A percentile compares a stretch with the other conserved stretches of the same genome.
Evolutionary conservation across 1,284 basidiomycete genomes (phyloP).

Genomic region (Cutaneotrichosporon mucoides): DNA sequence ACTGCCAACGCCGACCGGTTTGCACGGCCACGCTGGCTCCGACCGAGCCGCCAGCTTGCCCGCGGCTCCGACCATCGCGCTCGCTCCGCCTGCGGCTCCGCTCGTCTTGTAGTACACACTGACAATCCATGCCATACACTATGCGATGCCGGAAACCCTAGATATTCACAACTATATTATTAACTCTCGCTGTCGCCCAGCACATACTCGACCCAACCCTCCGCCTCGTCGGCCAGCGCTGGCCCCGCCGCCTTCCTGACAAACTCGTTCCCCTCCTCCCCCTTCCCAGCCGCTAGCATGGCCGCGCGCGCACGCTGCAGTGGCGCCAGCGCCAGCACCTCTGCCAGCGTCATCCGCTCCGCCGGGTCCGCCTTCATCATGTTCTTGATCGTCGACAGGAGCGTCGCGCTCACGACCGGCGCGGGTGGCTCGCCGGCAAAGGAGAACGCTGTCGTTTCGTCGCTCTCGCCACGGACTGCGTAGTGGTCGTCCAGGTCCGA

Average conservation of each 20-base stretch:
- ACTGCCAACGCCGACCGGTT: too few relatives aligned
- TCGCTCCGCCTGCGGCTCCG: too few relatives aligned
- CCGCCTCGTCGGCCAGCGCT: constrained; percentile 22
- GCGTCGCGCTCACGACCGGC: constrained; percentile 56
- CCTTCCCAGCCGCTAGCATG: constrained; percentile 14
- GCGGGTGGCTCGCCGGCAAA: constrained; percentile 13
- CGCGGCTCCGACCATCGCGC: too few relatives aligned
- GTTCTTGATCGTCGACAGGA: constrained; percentile 63
- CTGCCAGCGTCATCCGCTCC: constrained; percentile 57
- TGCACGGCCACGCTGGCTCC: too few relatives aligned
- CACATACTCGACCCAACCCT: constrained; percentile 15
- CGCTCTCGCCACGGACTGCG: constrained; percentile 16
- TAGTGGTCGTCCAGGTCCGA: constrained; percentile 66
- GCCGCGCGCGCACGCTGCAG: constrained; percentile 57
- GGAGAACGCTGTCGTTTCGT: not conserved
- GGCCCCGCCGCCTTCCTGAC: constrained; percentile 7
- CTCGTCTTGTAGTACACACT: too few relatives aligned
- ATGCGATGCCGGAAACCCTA: too few relatives aligned
- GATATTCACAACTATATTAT: too few relatives aligned
- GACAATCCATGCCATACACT: too few relatives aligned
- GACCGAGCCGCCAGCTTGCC: too few relatives aligned
- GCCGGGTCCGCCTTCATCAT: constrained; percentile 73
- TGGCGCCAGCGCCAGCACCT: constrained; percentile 59
- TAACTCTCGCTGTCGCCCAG: not conserved
- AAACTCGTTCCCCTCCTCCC: not conserved